Base-by-base conservation (phyloP, 495 filamentous ascomycete species). In the Hypomontagnella monticulosa region DNA sequence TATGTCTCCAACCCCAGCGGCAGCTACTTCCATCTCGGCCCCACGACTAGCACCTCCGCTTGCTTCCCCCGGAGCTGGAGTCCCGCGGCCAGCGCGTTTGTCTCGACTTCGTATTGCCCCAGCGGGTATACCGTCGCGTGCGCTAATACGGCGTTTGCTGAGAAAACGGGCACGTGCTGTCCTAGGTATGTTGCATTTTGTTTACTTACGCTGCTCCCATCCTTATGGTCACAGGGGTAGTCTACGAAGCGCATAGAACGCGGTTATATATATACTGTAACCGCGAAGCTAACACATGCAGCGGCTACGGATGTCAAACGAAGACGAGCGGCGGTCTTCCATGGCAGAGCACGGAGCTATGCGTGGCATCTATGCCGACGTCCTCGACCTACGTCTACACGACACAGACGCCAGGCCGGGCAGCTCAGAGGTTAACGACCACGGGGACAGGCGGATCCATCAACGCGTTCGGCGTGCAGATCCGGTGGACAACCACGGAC, bases 141-240 rank as follows among this genome's bases (percentile, higher is more conserved):
- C 38, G 20, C 36, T 6, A 3, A 14, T 15, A 43, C 37, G 0
- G 9, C 9, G 10, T 8, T 20, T 14, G 11, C 37, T 0, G 57
- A 60, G 8, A 60, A 20, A n/a, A 60, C 36, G 20, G 57, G 36
- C 23, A 60, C 57, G 10, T 51, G 57, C 12, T 60, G 36, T 43
- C 57, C 57, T n/a, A 43, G 44, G 57, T 60, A 56, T 27, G 20
- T 12, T 16, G 12, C 12, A 15, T 27, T 27, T 27, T 27, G 23
- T 27, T 27, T 27, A 27, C 23, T 27, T 27, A 27, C 23, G 23
- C 23, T 27, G 2, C 6, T 27, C 23, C 23, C 23, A 6, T 6
- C 6, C 23, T 6, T 6, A 6, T 6, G 23, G 6, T 3, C 6
- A 6, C 23, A 3, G 23, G 23, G 23, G 6, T 27, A 27, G 23